Evolutionary conservation across 148 eudicot genomes (phyloP).

Genomic region (Camellia granthamiana): DNA sequence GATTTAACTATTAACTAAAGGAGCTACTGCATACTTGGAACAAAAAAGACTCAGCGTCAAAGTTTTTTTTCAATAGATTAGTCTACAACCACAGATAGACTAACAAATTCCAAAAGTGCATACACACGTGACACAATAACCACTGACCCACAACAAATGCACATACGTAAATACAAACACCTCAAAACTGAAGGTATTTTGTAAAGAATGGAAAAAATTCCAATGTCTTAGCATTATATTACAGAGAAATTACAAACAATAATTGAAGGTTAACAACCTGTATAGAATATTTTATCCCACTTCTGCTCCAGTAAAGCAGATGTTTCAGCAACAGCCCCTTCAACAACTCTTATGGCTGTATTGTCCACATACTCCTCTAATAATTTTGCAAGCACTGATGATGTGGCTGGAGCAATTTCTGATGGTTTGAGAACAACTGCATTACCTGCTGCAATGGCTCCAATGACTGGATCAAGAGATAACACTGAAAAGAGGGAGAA

Average conservation of each 20-base stretch:
- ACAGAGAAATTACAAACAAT: neutral
- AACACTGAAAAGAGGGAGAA: constrained; percentile 39
- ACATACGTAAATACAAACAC: neutral
- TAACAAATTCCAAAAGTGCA: neutral
- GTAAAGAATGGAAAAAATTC: neutral
- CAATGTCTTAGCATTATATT: neutral
- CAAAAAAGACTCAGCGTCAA: neutral
- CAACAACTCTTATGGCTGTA: constrained; percentile 66
- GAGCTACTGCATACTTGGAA: neutral
- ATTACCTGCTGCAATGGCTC: constrained; percentile 93
- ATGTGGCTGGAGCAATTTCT: constrained; percentile 79
- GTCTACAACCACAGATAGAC: neutral
- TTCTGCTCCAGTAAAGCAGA: constrained; percentile 74
- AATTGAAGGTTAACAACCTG: constrained; percentile 54
- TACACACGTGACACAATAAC: neutral
- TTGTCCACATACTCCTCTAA: constrained; percentile 61
- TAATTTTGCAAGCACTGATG: constrained; percentile 58
- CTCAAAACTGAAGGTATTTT: neutral
- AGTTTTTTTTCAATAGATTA: neutral
- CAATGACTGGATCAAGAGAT: constrained; percentile 83
- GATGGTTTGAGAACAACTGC: constrained; percentile 89
- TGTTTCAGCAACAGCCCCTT: constrained; percentile 72
- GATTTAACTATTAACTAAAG: too few species aligned
- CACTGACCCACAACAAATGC: too few species aligned
- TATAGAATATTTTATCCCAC: constrained; percentile 93